Evolutionary conservation across 345 rosid genomes (phyloP).

Genomic region (Geranium brycei): DNA sequence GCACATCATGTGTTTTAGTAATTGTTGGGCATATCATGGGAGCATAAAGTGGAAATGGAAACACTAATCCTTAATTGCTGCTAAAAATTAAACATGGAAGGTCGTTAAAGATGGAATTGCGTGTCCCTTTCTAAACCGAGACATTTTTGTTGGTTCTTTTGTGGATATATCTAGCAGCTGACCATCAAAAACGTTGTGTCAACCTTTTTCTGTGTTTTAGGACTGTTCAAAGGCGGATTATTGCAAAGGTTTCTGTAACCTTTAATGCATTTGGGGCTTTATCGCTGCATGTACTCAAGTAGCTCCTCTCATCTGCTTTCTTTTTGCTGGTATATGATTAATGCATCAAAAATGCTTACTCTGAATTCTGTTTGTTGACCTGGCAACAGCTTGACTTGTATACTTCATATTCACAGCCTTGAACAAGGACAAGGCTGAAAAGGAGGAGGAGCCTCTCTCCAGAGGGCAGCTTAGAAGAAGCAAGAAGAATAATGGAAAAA

Average conservation of each 20-base stretch:
- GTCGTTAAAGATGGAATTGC: conserved; percentile 80
- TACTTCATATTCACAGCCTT: conserved; percentile 73
- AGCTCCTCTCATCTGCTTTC: conserved; percentile 63
- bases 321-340: conserved; percentile 31
- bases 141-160: too few relatives aligned
- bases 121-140: conserved; percentile 8
- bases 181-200: background rate
- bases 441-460: conserved; percentile 31
- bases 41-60: too few relatives aligned
- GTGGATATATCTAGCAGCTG: too few relatives aligned
- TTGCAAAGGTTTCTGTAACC: conserved; percentile 45
- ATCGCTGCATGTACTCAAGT: conserved; percentile 47
- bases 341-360: background rate
- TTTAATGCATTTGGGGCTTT: conserved; percentile 30
- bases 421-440: conserved; percentile 59
- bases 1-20: too few relatives aligned
- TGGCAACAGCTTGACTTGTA: conserved; percentile 86
- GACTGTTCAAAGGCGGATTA: conserved; percentile 53
- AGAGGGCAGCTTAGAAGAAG: conserved; percentile 60
- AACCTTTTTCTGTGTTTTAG: conserved; percentile 16
- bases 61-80: background rate
- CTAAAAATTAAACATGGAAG: conserved; percentile 33
- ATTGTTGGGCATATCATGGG: too few relatives aligned
- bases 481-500: conserved; percentile 85
- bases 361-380: conserved; percentile 8